Evolutionary conservation across 2,329 filamentous ascomycete species (phyloP).

Genomic region (Exophiala xenobiotica): DNA sequence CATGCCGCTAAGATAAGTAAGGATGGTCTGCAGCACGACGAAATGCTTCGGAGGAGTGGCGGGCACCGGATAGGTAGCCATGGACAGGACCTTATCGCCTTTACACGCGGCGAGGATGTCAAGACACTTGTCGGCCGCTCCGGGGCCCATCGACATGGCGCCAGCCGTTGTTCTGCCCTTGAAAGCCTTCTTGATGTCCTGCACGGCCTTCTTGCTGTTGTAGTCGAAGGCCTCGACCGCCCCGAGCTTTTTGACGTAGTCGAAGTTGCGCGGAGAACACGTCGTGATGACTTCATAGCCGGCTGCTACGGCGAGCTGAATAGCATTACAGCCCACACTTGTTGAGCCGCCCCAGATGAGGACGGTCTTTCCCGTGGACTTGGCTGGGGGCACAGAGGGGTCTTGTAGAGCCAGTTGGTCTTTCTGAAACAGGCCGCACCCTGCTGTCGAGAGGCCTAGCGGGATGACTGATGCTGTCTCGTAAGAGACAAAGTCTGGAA

Average conservation of each 20-base stretch:
- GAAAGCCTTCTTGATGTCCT: constrained; percentile 34
- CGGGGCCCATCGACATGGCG: constrained; percentile 22
- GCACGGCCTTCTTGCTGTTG: constrained; percentile 34
- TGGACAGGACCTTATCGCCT: constrained; percentile 27
- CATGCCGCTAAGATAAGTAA: constrained; percentile 9
- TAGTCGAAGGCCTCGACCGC: constrained; percentile 43
- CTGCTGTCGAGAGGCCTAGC: constrained; percentile 36
- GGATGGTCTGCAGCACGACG: constrained; percentile 9
- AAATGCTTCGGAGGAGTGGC: constrained; percentile 5
- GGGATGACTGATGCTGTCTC: constrained; percentile 39
- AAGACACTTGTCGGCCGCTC: constrained; percentile 26
- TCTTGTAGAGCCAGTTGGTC: constrained; percentile 30
- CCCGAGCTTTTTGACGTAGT: constrained; percentile 33
- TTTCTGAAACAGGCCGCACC: constrained; percentile 34
- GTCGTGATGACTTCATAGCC: constrained; percentile 41
- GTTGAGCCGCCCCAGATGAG: constrained; percentile 47
- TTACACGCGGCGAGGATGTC: constrained; percentile 25
- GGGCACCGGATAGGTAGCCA: constrained; percentile 17
- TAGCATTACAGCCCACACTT: constrained; percentile 43
- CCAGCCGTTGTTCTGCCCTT: constrained; percentile 27
- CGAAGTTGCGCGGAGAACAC: constrained; percentile 34
- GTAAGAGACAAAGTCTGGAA: constrained; percentile 37
- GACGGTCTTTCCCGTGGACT: constrained; percentile 7
- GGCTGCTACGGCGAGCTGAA: constrained; percentile 42
- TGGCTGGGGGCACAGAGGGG: constrained; percentile 14